phyloP scores from a whole-genome alignment of 73 alveolate species.

The Effrenium voratum region DNA sequence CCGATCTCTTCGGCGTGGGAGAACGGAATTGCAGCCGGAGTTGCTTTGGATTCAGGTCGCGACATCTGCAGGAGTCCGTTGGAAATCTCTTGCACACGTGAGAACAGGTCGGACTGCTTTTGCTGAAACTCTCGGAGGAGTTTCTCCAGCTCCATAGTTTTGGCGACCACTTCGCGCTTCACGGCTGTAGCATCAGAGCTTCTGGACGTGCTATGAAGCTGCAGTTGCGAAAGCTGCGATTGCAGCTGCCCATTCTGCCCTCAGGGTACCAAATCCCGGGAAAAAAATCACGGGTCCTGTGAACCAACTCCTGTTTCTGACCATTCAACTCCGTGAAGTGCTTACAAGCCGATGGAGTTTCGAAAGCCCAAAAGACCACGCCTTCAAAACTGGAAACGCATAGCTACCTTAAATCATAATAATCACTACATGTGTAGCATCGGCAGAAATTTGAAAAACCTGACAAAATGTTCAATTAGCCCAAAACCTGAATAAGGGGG shows the following conservation, averaged over 20 bases:
- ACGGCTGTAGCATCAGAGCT: conserved; percentile 68
- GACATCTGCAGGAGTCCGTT: conserved; percentile 52
- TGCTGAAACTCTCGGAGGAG: conserved; percentile 80
- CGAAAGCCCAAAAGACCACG: too few relatives aligned
- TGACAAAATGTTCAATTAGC: too few relatives aligned
- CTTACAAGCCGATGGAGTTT: too few relatives aligned
- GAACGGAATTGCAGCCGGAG: not conserved
- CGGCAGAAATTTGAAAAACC: too few relatives aligned
- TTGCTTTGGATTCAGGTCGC: not conserved
- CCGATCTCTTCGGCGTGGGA: not conserved
- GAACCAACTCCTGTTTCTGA: too few relatives aligned
- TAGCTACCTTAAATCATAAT: too few relatives aligned
- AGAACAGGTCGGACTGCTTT: conserved; percentile 47
- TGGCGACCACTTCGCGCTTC: conserved; percentile 87
- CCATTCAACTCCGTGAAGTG: too few relatives aligned
- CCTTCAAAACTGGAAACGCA: too few relatives aligned
- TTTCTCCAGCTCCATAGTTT: conserved; percentile 90
- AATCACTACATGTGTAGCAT: too few relatives aligned
- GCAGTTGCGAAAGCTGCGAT: conserved; percentile 57
- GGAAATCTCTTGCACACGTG: conserved; percentile 40
- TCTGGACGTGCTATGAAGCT: conserved; percentile 54
- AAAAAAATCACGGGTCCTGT: too few relatives aligned
- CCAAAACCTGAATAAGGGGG: too few relatives aligned
- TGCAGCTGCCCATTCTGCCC: conserved; percentile 84
- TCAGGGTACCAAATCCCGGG: too few relatives aligned